phyloP scores from a whole-genome alignment of 78 protist genomes.

The Protostelium mycophagum region DNA sequence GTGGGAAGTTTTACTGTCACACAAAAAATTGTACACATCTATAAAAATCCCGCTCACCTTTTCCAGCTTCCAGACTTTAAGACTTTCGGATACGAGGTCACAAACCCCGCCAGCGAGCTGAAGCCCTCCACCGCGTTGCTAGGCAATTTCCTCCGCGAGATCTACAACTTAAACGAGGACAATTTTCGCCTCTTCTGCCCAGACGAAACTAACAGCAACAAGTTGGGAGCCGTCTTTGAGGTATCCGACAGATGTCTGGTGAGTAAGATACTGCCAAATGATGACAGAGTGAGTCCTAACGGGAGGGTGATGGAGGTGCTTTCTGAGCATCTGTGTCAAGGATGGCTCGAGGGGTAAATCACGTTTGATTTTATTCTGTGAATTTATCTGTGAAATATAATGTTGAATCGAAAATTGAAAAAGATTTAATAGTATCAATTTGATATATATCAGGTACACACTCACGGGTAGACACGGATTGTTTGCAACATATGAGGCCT shows the following conservation, averaged over 20 bases:
- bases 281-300: background rate
- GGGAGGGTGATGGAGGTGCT: slow-evolving; percentile 34
- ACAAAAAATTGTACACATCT: too few relatives aligned
- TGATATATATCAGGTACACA: background rate
- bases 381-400: too few relatives aligned
- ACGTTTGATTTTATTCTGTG: background rate
- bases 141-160: slow-evolving; percentile 5
- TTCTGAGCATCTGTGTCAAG: slow-evolving; percentile 13
- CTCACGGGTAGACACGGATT: slow-evolving; percentile 36
- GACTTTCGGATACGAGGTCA: background rate
- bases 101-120: background rate
- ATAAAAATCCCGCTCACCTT: too few relatives aligned
- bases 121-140: background rate
- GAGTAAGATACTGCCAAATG: background rate
- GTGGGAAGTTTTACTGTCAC: too few relatives aligned
- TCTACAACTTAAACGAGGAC: background rate
- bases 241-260: background rate
- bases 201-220: slow-evolving; percentile 18
- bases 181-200: slow-evolving; percentile 23
- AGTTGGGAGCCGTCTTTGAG: slow-evolving; percentile 11
- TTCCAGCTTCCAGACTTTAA: slow-evolving; percentile 6
- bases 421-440: background rate
- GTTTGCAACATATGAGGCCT: slow-evolving; percentile 15
- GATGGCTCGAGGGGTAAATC: slow-evolving; percentile 24
- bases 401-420: too few relatives aligned